Conservation (phyloP, 768 basidiomycete genomes). For the Dioszegia hungarica region DNA sequence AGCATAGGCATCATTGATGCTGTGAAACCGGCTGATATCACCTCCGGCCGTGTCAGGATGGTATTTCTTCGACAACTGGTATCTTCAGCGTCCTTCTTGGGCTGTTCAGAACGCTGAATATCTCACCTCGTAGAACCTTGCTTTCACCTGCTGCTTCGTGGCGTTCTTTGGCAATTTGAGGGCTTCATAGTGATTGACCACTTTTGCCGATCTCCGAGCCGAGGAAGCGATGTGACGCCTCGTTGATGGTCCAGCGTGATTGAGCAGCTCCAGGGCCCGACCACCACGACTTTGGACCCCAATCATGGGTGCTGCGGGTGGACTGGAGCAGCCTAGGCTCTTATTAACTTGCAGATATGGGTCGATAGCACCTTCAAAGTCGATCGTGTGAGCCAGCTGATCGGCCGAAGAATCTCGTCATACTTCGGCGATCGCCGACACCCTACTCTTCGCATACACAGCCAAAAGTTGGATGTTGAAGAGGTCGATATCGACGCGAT, state of each 20-base stretch:
- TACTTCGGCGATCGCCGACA: too few relatives aligned
- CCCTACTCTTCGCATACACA: too few relatives aligned
- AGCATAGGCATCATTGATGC: conserved; percentile 46
- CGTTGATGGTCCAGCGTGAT: conserved; percentile 10
- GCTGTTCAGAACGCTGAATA: neutral
- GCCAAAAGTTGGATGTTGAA: too few relatives aligned
- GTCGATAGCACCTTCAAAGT: too few relatives aligned
- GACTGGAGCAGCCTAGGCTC: too few relatives aligned
- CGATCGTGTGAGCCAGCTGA: neutral
- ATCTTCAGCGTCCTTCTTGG: neutral
- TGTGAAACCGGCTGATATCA: conserved; percentile 35
- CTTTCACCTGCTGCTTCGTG: conserved; percentile 47
- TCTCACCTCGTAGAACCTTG: conserved; percentile 48
- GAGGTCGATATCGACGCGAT: too few relatives aligned
- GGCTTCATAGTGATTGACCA: conserved; percentile 36
- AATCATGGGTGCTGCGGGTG: neutral
- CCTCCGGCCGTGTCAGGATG: conserved; percentile 47
- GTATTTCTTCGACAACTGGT: conserved; percentile 43
- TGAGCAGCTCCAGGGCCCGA: neutral
- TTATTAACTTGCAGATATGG: too few relatives aligned
- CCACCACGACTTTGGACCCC: neutral
- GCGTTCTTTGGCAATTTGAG: conserved; percentile 31
- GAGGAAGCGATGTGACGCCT: neutral
- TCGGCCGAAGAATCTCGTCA: neutral
- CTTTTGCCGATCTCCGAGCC: neutral